Percentiles rank a stretch among this genome's conserved stretches.
phyloP scores from a whole-genome alignment of 106 monocot species.

The Apostasia shenzhenica region DNA sequence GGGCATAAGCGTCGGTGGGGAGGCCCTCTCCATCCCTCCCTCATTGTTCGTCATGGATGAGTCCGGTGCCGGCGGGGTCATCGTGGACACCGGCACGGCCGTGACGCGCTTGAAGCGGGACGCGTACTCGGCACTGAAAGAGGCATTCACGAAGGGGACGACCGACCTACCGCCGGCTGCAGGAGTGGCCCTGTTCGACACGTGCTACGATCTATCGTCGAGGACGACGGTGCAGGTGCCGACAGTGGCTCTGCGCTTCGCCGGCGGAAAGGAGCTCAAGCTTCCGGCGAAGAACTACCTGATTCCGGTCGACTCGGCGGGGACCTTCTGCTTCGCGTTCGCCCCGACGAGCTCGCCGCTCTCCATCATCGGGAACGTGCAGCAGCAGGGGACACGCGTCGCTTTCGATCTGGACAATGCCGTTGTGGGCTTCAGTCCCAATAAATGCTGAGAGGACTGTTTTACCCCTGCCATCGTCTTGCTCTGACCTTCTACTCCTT shows the following conservation, averaged over 20 bases:
- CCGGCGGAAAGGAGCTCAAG: constrained; percentile 17
- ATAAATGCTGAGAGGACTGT: constrained; percentile 26
- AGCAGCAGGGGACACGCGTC: constrained; percentile 64
- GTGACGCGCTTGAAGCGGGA: constrained; percentile 18
- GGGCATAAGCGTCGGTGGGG: constrained; percentile 55
- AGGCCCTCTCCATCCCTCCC: constrained; percentile 12
- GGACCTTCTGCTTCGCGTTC: constrained; percentile 55
- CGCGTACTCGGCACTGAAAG: constrained; percentile 14
- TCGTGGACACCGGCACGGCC: constrained; percentile 24
- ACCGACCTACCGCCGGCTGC: constrained; percentile 17
- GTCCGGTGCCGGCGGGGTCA: constrained; percentile 17
- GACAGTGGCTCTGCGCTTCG: constrained; percentile 35
- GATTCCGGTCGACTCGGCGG: constrained; percentile 49
- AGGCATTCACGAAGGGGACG: constrained; percentile 33
- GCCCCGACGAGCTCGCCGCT: constrained; percentile 31
- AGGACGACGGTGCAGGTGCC: constrained; percentile 42
- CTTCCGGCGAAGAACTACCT: constrained; percentile 61
- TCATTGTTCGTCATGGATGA: constrained; percentile 18
- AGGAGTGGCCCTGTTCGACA: constrained; percentile 36
- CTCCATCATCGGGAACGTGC: constrained; percentile 65
- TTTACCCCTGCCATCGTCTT: not conserved
- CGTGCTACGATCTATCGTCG: constrained; percentile 28
- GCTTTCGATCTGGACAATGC: constrained; percentile 34
- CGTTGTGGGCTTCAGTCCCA: constrained; percentile 28
- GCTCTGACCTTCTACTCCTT: no score